Base-by-base conservation (phyloP, 2,329 filamentous ascomycete species). In the Exophiala alcalophila region DNA sequence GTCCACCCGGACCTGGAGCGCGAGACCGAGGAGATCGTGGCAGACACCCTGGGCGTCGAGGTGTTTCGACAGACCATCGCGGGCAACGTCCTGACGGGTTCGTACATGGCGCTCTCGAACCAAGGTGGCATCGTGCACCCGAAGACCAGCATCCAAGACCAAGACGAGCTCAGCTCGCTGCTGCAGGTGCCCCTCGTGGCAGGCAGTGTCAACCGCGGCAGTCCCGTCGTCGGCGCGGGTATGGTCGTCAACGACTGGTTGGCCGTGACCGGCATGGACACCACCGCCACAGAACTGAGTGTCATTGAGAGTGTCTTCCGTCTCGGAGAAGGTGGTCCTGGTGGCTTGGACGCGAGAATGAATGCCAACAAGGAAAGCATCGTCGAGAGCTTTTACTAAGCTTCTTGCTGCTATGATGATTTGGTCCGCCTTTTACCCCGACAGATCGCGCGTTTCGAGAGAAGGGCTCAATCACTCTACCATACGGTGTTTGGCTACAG, bases 181-280 rank as follows among this genome's bases (percentile, higher is more conserved):
- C 77, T 98, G 51, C 91, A 97, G 70, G 91, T 98, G 25, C 92
- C 92, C 10, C 81, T 98, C 4, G 92, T 98, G 1, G 92, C 92
- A 3, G 92, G 92, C 28, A 87, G 81, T 62, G 85, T 98, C 52
- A 98, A 98, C 71, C 80, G 92, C 53, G 92, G 92, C 50, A 89
- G 83, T 62, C 83, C 88, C 48, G 90, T 98, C 20, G 90, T 98
- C n/a, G 92, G 92, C 44, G 92, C 91, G 1, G 89, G 89, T 29
- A 92, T 94, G 86, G 89, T 95, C 4, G 89, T 95, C 53, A 95
- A 96, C 64, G 91, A 97, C 75, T 96, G 91, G 90, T 80, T 96
- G 69, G 89, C 91, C 20, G 87, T 96, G 20, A 94, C 89, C 4
- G 90, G 90, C 16, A 75, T 95, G 52, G 90, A 96, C 65, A 95